Evolutionary conservation across 139 green algal genomes (phyloP).

Genomic region (Parachlorella kessleri): DNA sequence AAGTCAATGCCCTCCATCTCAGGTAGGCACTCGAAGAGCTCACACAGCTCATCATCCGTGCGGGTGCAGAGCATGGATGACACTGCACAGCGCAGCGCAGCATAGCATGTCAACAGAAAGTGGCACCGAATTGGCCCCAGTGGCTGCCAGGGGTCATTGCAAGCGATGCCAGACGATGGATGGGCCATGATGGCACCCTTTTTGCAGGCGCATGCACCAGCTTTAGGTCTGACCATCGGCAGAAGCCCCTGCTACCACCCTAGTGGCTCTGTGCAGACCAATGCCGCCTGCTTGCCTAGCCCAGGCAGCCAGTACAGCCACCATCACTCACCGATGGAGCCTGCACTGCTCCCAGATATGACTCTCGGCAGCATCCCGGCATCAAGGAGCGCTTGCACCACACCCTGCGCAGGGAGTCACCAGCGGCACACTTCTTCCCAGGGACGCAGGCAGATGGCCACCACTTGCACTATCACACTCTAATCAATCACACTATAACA

Average conservation of each 20-base stretch:
- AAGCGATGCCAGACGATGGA: too few species aligned
- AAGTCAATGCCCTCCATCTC: slow-evolving; percentile 73
- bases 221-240: too few species aligned
- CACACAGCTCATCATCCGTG: slow-evolving; percentile 72
- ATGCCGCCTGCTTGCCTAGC: too few species aligned
- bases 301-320: too few species aligned
- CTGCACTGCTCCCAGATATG: slow-evolving; percentile 86
- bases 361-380: slow-evolving; percentile 88
- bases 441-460: background rate
- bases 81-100: slow-evolving; percentile 29
- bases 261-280: too few species aligned
- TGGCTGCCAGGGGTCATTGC: too few species aligned
- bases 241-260: too few species aligned
- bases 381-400: slow-evolving; percentile 81
- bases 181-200: too few species aligned
- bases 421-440: background rate
- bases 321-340: slow-evolving; percentile 81
- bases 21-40: slow-evolving; percentile 58
- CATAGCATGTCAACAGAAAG: slow-evolving; percentile 18
- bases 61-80: slow-evolving; percentile 56
- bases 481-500: background rate
- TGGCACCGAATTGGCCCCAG: too few species aligned
- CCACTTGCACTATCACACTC: background rate
- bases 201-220: too few species aligned
- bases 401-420: slow-evolving; percentile 45